A percentile compares a stretch with the other conserved stretches of the same genome.
Evolutionary conservation across 495 filamentous ascomycete species (phyloP).

Genomic region (Neurospora sp.): DNA sequence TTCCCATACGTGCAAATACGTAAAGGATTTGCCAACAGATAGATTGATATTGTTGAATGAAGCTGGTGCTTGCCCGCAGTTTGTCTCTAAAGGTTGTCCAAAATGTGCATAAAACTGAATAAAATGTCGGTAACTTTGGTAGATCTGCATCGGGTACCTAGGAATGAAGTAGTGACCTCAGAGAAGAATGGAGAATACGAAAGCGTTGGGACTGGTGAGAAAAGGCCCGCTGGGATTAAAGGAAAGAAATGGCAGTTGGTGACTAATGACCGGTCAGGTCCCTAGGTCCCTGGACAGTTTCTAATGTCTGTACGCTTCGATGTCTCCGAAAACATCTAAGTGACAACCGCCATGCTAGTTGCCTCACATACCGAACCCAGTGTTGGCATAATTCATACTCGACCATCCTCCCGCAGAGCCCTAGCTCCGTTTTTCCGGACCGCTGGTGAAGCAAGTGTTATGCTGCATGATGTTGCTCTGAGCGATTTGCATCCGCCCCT

Average conservation of each 20-base stretch:
- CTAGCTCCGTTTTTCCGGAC: neutral
- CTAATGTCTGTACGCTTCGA: neutral
- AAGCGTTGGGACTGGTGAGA: neutral
- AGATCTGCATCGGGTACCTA: neutral
- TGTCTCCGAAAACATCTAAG: neutral
- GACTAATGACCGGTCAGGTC: neutral
- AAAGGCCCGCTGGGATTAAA: neutral
- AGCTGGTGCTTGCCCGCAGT: neutral
- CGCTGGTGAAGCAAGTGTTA: neutral
- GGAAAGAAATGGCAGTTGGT: neutral
- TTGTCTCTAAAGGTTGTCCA: neutral
- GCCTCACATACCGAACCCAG: neutral
- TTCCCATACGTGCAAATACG: neutral
- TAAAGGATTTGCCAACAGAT: neutral
- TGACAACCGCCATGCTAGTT: neutral
- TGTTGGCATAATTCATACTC: neutral
- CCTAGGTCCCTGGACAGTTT: neutral
- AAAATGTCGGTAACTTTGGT: neutral
- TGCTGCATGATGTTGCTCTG: neutral
- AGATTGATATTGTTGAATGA: neutral
- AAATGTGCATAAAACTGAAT: neutral
- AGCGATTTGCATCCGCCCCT: neutral
- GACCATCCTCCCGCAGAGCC: neutral
- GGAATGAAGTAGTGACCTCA: neutral
- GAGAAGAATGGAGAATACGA: neutral